phyloP scores from a whole-genome alignment of 164 flowering plant species.

The Echeveria elegans region DNA sequence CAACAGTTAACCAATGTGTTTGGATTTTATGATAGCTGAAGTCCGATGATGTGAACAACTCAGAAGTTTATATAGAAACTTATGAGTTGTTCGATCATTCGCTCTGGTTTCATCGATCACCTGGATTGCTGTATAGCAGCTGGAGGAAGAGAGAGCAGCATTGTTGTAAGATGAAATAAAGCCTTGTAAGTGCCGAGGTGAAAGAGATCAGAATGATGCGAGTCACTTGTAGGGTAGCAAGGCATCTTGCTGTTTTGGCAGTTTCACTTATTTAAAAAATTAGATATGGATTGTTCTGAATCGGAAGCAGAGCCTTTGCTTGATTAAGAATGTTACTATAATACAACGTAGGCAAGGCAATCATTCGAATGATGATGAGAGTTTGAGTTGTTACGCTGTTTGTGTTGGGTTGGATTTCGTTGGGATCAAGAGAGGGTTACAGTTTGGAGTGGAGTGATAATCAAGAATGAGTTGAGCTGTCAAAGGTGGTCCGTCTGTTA shows the following conservation, averaged over 20 bases:
- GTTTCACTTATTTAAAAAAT: background rate
- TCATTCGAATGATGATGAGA: no score
- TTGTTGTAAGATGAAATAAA: background rate
- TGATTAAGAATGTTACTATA: background rate
- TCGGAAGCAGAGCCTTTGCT: background rate
- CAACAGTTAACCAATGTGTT: background rate
- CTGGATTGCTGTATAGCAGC: background rate
- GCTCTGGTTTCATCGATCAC: background rate
- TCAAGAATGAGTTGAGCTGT: no score
- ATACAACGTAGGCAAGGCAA: no score
- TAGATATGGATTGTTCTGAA: no score
- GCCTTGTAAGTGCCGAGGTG: no score
- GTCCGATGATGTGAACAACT: no score
- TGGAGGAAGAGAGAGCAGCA: background rate
- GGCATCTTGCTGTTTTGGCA: background rate
- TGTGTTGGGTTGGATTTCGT: no score
- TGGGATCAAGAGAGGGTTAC: no score
- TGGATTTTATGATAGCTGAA: background rate
- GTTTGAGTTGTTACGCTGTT: no score
- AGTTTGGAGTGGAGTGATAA: no score
- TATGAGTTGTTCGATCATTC: background rate
- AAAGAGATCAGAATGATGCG: background rate
- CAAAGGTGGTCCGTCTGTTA: no score
- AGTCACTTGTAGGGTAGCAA: background rate
- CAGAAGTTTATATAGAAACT: background rate